Evolutionary conservation across 108 stramenopile species (phyloP).

Genomic region (Fragilaria crotonensis): DNA sequence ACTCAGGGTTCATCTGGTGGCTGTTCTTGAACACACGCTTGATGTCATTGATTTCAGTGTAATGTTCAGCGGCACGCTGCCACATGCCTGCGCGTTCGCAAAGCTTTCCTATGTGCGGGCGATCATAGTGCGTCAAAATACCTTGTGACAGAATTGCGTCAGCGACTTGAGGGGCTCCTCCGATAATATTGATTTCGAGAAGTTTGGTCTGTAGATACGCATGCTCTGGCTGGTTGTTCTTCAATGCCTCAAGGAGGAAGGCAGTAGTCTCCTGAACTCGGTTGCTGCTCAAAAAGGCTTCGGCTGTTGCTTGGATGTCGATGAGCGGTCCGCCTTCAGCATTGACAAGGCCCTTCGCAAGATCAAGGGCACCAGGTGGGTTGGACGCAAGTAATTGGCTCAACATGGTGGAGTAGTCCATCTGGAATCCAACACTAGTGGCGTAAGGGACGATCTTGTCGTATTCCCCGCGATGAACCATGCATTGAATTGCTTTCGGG

Average conservation of each 20-base stretch:
- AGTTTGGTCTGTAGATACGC: constrained; percentile 99
- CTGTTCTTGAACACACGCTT: constrained; percentile 96
- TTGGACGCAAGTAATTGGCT: constrained; percentile 96
- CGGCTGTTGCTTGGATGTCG: constrained; percentile 95
- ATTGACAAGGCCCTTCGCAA: constrained; percentile 93
- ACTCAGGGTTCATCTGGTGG: constrained; percentile 94
- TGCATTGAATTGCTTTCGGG: constrained; percentile 98
- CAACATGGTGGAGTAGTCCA: constrained; percentile 95
- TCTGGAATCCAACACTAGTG: constrained; percentile 89
- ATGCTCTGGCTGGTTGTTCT: constrained; percentile 97
- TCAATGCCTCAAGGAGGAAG: constrained; percentile 96
- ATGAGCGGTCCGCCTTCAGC: constrained; percentile 91
- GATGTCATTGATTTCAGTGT: constrained; percentile 97
- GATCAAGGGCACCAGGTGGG: constrained; percentile 96
- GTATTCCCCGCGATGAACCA: constrained; percentile 97
- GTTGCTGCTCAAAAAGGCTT: constrained; percentile 95
- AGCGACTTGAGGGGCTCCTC: constrained; percentile 98
- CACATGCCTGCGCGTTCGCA: constrained; percentile 97
- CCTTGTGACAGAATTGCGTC: constrained; percentile 99
- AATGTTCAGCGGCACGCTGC: constrained; percentile 99
- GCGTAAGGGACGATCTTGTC: constrained; percentile 99
- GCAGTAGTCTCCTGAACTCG: constrained; percentile 97
- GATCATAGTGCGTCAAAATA: constrained; percentile 97
- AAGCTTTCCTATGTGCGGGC: constrained; percentile 93
- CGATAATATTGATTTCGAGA: constrained; percentile 99